These are phyloP conservation scores for Ceratocystis diversiconidia DNA, from an alignment of 2,329 filamentous ascomycete species.

Conservation along the genomic window DNA sequence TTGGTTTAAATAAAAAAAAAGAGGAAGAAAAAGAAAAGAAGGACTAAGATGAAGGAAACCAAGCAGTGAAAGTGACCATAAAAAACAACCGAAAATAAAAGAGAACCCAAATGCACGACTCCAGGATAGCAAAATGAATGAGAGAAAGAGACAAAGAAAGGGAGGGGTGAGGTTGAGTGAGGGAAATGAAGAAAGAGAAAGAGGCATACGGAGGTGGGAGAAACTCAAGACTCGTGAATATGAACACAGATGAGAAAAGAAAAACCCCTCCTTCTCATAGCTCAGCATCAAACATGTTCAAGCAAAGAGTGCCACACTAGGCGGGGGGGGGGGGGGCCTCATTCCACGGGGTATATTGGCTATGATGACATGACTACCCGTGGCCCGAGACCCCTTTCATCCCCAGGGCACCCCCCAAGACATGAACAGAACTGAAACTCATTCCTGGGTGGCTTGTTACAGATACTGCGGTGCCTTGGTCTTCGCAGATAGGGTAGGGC, in stretches of 20 bases:
- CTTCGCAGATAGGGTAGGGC: not conserved
- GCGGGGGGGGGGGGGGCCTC: not conserved
- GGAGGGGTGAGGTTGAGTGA: not conserved
- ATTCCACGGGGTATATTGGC: not conserved
- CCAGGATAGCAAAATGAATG: not conserved
- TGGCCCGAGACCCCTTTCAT: not conserved
- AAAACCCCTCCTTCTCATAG: not conserved
- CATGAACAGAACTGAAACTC: not conserved
- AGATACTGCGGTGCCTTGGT: not conserved
- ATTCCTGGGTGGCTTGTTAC: not conserved
- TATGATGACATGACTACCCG: not conserved
- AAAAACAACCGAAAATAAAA: not conserved
- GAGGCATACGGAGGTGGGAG: not conserved
- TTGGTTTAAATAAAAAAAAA: conserved; percentile 5
- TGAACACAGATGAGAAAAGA: not conserved
- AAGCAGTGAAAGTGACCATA: not conserved
- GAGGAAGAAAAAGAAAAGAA: not conserved
- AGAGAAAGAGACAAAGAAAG: not conserved
- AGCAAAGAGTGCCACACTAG: too few relatives aligned
- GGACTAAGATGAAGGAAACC: not conserved
- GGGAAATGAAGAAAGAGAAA: conserved; percentile 2
- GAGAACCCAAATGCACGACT: not conserved
- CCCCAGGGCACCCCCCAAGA: too few relatives aligned
- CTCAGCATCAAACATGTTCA: too few relatives aligned
- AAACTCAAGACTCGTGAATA: not conserved